These are phyloP conservation scores for Lachnellula subtilissima DNA, from an alignment of 2,329 filamentous ascomycete genomes.

Conservation along the genomic window DNA sequence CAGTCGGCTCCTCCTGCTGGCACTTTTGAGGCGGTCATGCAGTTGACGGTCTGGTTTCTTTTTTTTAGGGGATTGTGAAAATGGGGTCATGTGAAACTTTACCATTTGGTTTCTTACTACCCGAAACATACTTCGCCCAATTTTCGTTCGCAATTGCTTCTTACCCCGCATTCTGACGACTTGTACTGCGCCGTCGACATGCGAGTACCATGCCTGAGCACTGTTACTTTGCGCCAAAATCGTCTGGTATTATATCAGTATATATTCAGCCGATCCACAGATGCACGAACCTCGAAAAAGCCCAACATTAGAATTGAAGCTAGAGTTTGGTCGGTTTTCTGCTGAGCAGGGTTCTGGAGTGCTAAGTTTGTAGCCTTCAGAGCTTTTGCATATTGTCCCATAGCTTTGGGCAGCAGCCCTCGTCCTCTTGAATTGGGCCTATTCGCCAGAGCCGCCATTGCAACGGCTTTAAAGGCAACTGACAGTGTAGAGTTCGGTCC, in stretches of 20 bases:
- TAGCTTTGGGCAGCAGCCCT: slow-evolving; percentile 36
- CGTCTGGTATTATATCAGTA: slow-evolving; percentile 29
- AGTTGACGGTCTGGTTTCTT: slow-evolving; percentile 53
- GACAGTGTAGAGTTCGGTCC: slow-evolving; percentile 44
- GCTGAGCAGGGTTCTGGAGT: slow-evolving; percentile 44
- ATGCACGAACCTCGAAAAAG: slow-evolving; percentile 48
- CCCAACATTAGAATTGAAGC: slow-evolving; percentile 56
- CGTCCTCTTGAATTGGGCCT: slow-evolving; percentile 35
- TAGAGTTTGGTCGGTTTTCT: slow-evolving; percentile 52
- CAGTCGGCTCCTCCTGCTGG: slow-evolving; percentile 52
- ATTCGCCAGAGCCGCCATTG: slow-evolving; percentile 53
- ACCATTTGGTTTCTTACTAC: slow-evolving; percentile 59
- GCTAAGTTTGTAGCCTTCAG: slow-evolving; percentile 49
- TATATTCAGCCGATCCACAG: neutral
- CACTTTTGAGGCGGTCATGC: slow-evolving; percentile 47
- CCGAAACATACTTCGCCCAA: slow-evolving; percentile 52
- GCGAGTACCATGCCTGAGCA: slow-evolving; percentile 56
- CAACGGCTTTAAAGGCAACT: slow-evolving; percentile 55
- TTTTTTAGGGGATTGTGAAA: slow-evolving; percentile 43
- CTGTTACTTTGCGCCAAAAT: slow-evolving; percentile 49
- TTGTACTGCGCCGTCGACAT: slow-evolving; percentile 60
- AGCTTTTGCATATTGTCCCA: slow-evolving; percentile 52
- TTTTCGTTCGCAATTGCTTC: slow-evolving; percentile 49
- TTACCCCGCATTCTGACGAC: slow-evolving; percentile 54
- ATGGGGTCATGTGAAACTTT: slow-evolving; percentile 18